Conservation (phyloP, 768 basidiomycete species). For the Dentipellis fragilis region DNA sequence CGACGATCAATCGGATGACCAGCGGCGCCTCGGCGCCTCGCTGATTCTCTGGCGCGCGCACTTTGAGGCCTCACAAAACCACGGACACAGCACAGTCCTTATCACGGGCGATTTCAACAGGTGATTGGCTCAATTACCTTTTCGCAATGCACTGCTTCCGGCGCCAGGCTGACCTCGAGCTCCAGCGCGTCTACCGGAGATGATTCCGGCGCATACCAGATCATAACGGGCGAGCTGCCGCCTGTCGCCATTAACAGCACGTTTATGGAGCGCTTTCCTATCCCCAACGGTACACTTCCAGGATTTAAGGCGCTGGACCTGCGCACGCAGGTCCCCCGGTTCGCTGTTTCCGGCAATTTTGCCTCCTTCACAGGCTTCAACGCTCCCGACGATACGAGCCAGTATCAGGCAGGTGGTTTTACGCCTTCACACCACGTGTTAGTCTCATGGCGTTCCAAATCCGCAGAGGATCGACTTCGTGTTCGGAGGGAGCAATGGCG, state of each 20-base stretch:
- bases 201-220: slow-evolving; percentile 40
- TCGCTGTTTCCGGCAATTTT: slow-evolving; percentile 33
- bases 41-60: slow-evolving; percentile 39
- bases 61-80: slow-evolving; percentile 32
- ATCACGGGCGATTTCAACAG: slow-evolving; percentile 46
- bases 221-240: slow-evolving; percentile 32
- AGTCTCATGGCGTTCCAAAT: background rate
- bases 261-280: slow-evolving; percentile 32
- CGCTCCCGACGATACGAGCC: slow-evolving; percentile 23
- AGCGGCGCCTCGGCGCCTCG: slow-evolving; percentile 41
- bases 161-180: background rate
- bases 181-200: slow-evolving; percentile 30
- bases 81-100: slow-evolving; percentile 27
- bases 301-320: slow-evolving; percentile 36
- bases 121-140: background rate
- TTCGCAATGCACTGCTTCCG: background rate
- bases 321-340: slow-evolving; percentile 29
- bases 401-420: slow-evolving; percentile 9
- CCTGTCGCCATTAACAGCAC: slow-evolving; percentile 32
- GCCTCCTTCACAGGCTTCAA: slow-evolving; percentile 45
- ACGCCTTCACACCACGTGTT: background rate
- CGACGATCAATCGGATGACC: slow-evolving; percentile 42
- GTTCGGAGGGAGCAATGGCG: slow-evolving; percentile 36
- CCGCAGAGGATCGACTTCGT: slow-evolving; percentile 39
- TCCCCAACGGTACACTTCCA: slow-evolving; percentile 21